Evolutionary conservation across 2,329 filamentous ascomycete genomes (phyloP).

Genomic region (Fusarium setosum): DNA sequence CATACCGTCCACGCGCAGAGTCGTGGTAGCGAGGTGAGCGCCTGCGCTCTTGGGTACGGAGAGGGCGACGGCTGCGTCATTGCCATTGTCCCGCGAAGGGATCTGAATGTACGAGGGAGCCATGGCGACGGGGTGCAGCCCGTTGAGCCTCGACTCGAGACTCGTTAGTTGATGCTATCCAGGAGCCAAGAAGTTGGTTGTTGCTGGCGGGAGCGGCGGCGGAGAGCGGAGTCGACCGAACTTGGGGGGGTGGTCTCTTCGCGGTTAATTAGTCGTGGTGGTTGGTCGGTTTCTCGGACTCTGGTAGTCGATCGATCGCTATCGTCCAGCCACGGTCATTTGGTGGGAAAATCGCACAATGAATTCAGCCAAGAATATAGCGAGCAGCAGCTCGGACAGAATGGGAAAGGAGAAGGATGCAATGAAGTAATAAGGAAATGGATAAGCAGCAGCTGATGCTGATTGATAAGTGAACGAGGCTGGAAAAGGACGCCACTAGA

Average conservation of each 20-base stretch:
- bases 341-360: slow-evolving; percentile 17
- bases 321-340: slow-evolving; percentile 37
- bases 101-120: slow-evolving; percentile 62
- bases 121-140: slow-evolving; percentile 52
- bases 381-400: slow-evolving; percentile 29
- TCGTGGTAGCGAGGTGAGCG: slow-evolving; percentile 86
- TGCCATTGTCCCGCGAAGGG: slow-evolving; percentile 55
- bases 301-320: slow-evolving; percentile 2
- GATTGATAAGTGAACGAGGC: slow-evolving; percentile 26
- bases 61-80: slow-evolving; percentile 33
- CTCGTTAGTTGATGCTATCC: slow-evolving; percentile 48
- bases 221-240: slow-evolving; percentile 19
- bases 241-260: slow-evolving; percentile 9
- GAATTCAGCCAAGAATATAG: slow-evolving; percentile 7
- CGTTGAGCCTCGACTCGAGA: slow-evolving; percentile 31
- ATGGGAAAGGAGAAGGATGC: slow-evolving; percentile 8
- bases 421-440: slow-evolving; percentile 14
- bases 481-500: slow-evolving; percentile 18
- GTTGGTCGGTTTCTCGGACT: slow-evolving; percentile 17
- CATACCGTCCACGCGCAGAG: slow-evolving; percentile 90
- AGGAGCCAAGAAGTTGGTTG: slow-evolving; percentile 14
- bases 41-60: slow-evolving; percentile 47
- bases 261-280: slow-evolving; percentile 23
- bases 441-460: slow-evolving; percentile 24
- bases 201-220: slow-evolving; percentile 8